Conservation (phyloP, 176 grass and related monocot genomes). For the Aegilops longissima region DNA sequence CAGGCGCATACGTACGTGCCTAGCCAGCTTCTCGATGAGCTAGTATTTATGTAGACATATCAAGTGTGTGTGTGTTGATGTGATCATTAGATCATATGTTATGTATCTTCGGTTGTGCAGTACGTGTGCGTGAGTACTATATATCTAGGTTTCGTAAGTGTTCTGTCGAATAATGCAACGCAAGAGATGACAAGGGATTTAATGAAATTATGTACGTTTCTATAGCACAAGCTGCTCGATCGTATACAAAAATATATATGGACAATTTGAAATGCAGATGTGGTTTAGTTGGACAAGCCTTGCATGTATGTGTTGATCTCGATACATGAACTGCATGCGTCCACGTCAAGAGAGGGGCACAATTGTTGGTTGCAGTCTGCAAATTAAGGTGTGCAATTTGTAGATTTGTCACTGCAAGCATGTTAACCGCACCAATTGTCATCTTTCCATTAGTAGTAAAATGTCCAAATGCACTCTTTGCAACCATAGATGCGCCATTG, state of each 20-base stretch:
- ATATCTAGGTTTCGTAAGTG: neutral
- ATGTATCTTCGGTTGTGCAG: neutral
- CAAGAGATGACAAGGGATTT: neutral
- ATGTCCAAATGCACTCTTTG: neutral
- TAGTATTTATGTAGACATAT: conserved; percentile 11
- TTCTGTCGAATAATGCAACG: neutral
- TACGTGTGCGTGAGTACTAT: neutral
- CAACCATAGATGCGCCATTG: neutral
- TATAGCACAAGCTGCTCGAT: neutral
- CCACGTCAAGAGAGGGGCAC: neutral
- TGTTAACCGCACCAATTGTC: neutral
- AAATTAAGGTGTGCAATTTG: neutral
- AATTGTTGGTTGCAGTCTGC: neutral
- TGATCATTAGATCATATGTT: neutral
- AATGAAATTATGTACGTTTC: neutral
- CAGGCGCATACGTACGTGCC: neutral
- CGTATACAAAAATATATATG: neutral
- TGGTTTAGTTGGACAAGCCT: no score
- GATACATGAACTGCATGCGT: neutral
- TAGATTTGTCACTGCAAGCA: neutral
- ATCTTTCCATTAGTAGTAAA: neutral
- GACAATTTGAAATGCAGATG: neutral
- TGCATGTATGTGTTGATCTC: no score
- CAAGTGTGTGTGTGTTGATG: neutral
- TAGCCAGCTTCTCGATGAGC: neutral